phyloP scores from a whole-genome alignment of 2,329 filamentous ascomycete genomes.

The Nigrospora osmanthi region DNA sequence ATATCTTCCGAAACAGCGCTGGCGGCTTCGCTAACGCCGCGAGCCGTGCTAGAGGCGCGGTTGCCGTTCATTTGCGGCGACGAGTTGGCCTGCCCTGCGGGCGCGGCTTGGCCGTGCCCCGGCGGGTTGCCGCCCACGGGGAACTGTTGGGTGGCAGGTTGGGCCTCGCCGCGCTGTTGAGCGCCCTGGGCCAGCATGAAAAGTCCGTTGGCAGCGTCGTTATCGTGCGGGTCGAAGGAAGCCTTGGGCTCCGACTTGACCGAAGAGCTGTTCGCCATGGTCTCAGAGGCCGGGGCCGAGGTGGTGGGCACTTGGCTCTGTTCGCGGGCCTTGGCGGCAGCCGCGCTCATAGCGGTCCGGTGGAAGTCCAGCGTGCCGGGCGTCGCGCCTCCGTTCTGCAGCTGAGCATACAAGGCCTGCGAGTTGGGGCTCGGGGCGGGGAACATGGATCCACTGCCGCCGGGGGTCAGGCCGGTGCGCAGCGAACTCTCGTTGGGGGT shows the following conservation, averaged over 20 bases:
- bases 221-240: constrained; percentile 78
- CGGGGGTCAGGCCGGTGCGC: constrained; percentile 84
- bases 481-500: constrained; percentile 96
- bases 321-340: constrained; percentile 53
- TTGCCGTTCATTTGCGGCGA: constrained; percentile 48
- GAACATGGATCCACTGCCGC: constrained; percentile 96
- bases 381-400: constrained; percentile 76
- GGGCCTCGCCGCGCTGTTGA: constrained; percentile 46
- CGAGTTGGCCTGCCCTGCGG: constrained; percentile 27
- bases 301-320: constrained; percentile 23
- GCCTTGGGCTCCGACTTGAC: constrained; percentile 43
- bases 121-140: constrained; percentile 34
- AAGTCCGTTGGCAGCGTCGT: constrained; percentile 89
- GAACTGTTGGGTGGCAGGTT: constrained; percentile 38
- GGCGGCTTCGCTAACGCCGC: constrained; percentile 58
- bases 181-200: constrained; percentile 76
- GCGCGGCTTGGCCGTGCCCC: constrained; percentile 39
- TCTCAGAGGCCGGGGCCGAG: constrained; percentile 47
- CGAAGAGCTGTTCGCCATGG: constrained; percentile 30
- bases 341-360: constrained; percentile 78
- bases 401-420: constrained; percentile 70
- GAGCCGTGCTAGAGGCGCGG: constrained; percentile 34
- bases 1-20: constrained; percentile 68
- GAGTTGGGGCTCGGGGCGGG: constrained; percentile 83
- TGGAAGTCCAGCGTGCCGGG: constrained; percentile 92